Percentiles rank a stretch among this genome's conserved stretches.
These are phyloP conservation scores for Apophysomyces trapeziformis DNA, from an alignment of 371 early-diverging fungal genomes.

Conservation along the genomic window DNA sequence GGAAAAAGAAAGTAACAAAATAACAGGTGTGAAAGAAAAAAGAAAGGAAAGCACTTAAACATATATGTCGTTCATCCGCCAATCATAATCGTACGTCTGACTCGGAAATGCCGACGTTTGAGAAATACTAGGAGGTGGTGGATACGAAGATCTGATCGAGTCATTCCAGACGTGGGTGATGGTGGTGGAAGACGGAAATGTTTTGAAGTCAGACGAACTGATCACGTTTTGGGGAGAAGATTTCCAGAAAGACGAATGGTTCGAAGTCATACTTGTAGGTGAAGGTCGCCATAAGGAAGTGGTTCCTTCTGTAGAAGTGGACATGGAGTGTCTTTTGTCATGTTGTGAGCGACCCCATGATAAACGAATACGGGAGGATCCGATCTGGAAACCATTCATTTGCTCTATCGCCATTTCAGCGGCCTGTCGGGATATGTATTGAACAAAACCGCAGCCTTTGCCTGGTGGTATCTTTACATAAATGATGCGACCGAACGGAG, in stretches of 20 bases:
- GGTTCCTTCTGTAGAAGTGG: background rate
- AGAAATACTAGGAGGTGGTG: background rate
- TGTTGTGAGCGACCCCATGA: slow-evolving; percentile 88
- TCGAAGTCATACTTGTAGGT: background rate
- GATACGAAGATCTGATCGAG: background rate
- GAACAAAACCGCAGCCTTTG: slow-evolving; percentile 94
- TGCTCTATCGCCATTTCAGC: slow-evolving; percentile 88
- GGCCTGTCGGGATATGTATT: slow-evolving; percentile 73
- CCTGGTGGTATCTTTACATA: slow-evolving; percentile 91
- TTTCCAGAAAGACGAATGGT: background rate
- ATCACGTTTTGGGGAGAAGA: background rate
- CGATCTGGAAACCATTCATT: slow-evolving; percentile 85
- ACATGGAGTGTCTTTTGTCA: slow-evolving; percentile 18
- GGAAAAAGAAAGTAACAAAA: background rate
- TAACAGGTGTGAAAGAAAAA: background rate
- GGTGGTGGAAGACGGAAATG: background rate
- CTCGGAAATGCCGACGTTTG: background rate
- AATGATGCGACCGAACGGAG: slow-evolving; percentile 84
- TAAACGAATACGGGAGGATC: slow-evolving; percentile 80
- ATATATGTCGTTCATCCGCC: slow-evolving; percentile 1
- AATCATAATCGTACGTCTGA: background rate
- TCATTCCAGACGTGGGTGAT: background rate
- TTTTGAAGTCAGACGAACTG: slow-evolving; percentile 2
- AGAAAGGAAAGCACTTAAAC: background rate
- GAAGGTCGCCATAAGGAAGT: background rate